phyloP scores from a whole-genome alignment of 495 filamentous ascomycete species.

The Aspergillus steynii region DNA sequence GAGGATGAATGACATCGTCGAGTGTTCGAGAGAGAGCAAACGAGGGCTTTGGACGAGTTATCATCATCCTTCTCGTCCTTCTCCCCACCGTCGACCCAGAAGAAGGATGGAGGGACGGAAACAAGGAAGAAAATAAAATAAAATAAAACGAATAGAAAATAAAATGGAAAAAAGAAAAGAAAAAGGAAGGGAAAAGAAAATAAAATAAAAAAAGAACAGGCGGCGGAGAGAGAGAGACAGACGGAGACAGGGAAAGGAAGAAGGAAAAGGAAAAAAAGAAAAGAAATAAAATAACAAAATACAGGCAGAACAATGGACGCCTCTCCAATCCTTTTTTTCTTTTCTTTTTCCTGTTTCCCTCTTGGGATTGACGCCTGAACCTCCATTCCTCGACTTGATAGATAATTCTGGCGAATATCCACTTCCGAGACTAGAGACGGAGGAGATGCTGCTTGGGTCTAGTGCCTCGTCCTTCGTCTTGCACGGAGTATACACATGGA shows the following conservation, averaged over 20 bases:
- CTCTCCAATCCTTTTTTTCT: slow-evolving; percentile 11
- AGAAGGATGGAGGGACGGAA: not conserved
- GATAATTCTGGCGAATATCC: no score
- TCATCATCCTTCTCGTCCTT: no score
- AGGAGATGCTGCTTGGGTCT: no score
- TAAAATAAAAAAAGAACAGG: slow-evolving; percentile 6
- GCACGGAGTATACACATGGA: no score
- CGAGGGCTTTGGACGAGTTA: no score
- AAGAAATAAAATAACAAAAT: slow-evolving; percentile 5
- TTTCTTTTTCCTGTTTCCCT: slow-evolving; percentile 4
- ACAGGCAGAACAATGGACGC: not conserved
- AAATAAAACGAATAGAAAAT: slow-evolving; percentile 14
- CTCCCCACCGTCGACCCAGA: not conserved
- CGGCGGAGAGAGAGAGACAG: slow-evolving; percentile 1
- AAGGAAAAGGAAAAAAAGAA: slow-evolving; percentile 5
- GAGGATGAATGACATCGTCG: no score
- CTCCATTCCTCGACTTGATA: no score
- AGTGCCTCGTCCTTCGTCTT: no score
- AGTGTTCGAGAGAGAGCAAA: slow-evolving; percentile 1
- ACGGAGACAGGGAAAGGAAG: not conserved
- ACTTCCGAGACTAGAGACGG: no score
- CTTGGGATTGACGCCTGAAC: not conserved
- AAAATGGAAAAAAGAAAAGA: slow-evolving; percentile 12
- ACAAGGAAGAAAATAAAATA: slow-evolving; percentile 18
- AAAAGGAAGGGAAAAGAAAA: not conserved